Base-by-base conservation (phyloP, 2,329 filamentous ascomycete species). In the Simplicillium sp. region DNA sequence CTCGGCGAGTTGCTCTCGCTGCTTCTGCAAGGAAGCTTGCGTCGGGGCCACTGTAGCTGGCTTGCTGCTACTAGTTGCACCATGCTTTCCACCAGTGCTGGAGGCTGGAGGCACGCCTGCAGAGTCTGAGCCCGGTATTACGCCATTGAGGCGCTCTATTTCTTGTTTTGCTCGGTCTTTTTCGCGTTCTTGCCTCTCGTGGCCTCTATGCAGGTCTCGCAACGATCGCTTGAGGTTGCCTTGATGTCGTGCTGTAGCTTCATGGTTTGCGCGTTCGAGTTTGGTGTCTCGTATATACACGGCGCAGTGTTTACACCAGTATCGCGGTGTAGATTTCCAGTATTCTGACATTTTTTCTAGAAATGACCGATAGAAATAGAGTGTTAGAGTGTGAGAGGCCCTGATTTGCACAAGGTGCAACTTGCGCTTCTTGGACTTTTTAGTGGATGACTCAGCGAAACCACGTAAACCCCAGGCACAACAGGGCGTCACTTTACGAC, bases 301-400 rank as follows among this genome's bases (percentile, higher is more conserved):
- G 57, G 80, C 78, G 75, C 92, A 98, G 70, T 95, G 87, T 63
- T 97, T 97, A 77, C 92, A 98, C 88, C 89, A 97, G 67, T 94
- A 94, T 59, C 84, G 90, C 6, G 89, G 89, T 60, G 89, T 95
- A 15, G 90, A 96, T 61, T 97, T 97, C 92, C 92, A 97, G 66
- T 95, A 94, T 71, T 97, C 92, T 0, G 92, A 82, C 92, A 98
- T 97, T 37, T 8, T 49, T n/a, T n/a, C n/a, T 42, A 16, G 29
- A 6, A 9, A 34, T 17, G n/a, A n/a, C n/a, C n/a, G n/a, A n/a
- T n/a, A n/a, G n/a, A n/a, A n/a, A n/a, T n/a, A n/a, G n/a, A n/a
- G n/a, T n/a, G n/a, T n/a, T n/a, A n/a, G n/a, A n/a, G n/a, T n/a
- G n/a, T n/a, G n/a, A n/a, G n/a, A n/a, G n/a, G n/a, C n/a, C n/a